These are phyloP conservation scores for Talaromyces marneffei DNA, from an alignment of 2,329 filamentous ascomycete species.

Conservation along the genomic window DNA sequence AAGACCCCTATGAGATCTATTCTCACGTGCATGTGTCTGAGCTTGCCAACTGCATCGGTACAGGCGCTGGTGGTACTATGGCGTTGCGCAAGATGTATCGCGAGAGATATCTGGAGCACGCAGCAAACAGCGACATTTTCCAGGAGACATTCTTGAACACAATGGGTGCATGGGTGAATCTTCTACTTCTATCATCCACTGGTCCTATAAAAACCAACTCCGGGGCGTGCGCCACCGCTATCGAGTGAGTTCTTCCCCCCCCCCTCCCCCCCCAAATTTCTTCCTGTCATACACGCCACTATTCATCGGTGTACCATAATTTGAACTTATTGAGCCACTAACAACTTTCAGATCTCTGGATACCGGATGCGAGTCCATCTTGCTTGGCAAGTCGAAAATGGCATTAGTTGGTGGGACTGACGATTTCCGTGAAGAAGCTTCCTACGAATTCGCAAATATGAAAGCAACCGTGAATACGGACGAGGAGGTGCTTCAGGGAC, in stretches of 20 bases:
- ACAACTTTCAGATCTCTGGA: constrained; percentile 43
- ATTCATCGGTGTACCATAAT: no score
- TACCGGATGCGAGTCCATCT: constrained; percentile 95
- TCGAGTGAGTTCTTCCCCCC: constrained; percentile 56
- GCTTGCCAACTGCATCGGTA: constrained; percentile 96
- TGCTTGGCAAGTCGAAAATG: constrained; percentile 85
- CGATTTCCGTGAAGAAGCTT: constrained; percentile 98
- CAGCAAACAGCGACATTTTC: constrained; percentile 95
- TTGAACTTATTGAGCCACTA: no score
- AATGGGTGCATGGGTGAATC: constrained; percentile 99
- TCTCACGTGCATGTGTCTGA: constrained; percentile 98
- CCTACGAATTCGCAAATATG: constrained; percentile 99
- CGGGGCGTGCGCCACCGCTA: constrained; percentile 92
- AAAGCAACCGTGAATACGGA: constrained; percentile 97
- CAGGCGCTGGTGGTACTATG: constrained; percentile 89
- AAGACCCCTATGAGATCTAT: constrained; percentile 99
- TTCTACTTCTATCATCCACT: constrained; percentile 93
- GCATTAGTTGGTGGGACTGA: constrained; percentile 95
- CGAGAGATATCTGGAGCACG: constrained; percentile 92
- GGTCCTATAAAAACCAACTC: constrained; percentile 98
- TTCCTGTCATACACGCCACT: neutral
- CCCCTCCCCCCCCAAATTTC: no score
- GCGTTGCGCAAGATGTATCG: constrained; percentile 98
- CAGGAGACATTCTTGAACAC: constrained; percentile 99
- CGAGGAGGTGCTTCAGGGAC: constrained; percentile 89